These are phyloP conservation scores for Scalesia atractyloides DNA, from an alignment of 129 eudicot species.

Conservation along the genomic window DNA sequence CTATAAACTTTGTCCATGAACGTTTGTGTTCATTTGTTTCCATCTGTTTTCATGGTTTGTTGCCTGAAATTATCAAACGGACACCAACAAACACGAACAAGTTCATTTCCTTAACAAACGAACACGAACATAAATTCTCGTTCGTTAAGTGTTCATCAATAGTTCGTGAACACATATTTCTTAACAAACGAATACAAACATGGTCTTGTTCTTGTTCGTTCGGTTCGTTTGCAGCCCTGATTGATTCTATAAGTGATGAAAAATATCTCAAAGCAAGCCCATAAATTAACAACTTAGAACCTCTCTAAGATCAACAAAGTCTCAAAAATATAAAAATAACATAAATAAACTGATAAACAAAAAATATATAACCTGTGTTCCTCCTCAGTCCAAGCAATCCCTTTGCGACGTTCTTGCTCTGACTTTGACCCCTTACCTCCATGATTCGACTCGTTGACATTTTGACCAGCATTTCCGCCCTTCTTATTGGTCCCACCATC, in stretches of 20 bases:
- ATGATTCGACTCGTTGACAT: constrained; percentile 46
- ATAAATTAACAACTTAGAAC: background rate
- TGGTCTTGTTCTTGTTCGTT: no score
- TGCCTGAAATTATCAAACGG: no score
- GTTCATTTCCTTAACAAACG: no score
- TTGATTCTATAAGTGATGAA: background rate
- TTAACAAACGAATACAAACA: no score
- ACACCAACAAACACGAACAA: no score
- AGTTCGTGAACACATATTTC: no score
- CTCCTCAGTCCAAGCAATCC: constrained; percentile 98
- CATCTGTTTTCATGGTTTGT: no score
- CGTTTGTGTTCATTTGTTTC: no score
- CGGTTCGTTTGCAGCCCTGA: background rate
- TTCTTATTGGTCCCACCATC: constrained; percentile 62
- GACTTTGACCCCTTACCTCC: constrained; percentile 68
- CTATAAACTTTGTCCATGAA: no score
- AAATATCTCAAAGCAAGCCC: background rate
- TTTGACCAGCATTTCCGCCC: constrained; percentile 58
- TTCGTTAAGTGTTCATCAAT: no score
- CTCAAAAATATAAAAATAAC: background rate
- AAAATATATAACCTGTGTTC: constrained; percentile 72
- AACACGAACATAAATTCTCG: no score
- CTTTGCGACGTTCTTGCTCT: constrained; percentile 92
- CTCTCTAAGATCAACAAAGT: constrained; percentile 14
- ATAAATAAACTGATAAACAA: background rate